phyloP scores from a whole-genome alignment of 805 yeast species.

The Nakazawaea pomicola region DNA sequence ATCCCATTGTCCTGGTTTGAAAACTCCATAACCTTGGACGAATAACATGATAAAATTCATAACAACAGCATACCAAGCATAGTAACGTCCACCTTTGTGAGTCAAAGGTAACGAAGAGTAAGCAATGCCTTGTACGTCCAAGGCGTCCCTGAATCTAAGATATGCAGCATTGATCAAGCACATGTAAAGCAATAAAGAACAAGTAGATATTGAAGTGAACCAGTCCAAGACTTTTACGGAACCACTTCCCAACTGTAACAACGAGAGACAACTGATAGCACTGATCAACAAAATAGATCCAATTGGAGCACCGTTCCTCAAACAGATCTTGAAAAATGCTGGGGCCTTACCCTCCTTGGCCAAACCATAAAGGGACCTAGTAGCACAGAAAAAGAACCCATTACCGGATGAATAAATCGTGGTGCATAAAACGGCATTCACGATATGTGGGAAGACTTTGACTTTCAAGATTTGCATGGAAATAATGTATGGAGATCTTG shows the following conservation, averaged over 20 bases:
- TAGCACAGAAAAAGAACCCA: slow-evolving; percentile 68
- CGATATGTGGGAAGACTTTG: slow-evolving; percentile 62
- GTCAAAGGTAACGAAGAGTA: slow-evolving; percentile 41
- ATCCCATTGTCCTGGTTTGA: slow-evolving; percentile 33
- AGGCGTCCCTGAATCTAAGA: slow-evolving; percentile 56
- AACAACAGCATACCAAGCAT: slow-evolving; percentile 17
- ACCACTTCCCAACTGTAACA: slow-evolving; percentile 56
- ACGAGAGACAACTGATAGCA: slow-evolving; percentile 62
- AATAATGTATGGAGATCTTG: slow-evolving; percentile 70
- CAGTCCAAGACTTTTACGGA: slow-evolving; percentile 67
- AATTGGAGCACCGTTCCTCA: slow-evolving; percentile 71
- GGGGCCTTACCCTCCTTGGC: slow-evolving; percentile 75
- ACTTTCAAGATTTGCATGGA: slow-evolving; percentile 69
- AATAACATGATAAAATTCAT: slow-evolving; percentile 32
- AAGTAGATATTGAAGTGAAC: slow-evolving; percentile 67
- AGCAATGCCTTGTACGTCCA: slow-evolving; percentile 45
- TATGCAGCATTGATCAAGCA: slow-evolving; percentile 53
- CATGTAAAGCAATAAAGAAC: slow-evolving; percentile 62
- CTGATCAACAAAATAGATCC: slow-evolving; percentile 48
- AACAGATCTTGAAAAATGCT: slow-evolving; percentile 52
- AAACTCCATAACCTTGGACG: slow-evolving; percentile 39
- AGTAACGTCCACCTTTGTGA: slow-evolving; percentile 35
- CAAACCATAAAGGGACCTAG: slow-evolving; percentile 62
- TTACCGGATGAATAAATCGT: slow-evolving; percentile 82
- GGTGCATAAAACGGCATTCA: slow-evolving; percentile 68